Evolutionary conservation across 2,329 filamentous ascomycete genomes (phyloP), one percentile per base, ranked within the genome.

Genomic region (Exophiala mesophila): DNA sequence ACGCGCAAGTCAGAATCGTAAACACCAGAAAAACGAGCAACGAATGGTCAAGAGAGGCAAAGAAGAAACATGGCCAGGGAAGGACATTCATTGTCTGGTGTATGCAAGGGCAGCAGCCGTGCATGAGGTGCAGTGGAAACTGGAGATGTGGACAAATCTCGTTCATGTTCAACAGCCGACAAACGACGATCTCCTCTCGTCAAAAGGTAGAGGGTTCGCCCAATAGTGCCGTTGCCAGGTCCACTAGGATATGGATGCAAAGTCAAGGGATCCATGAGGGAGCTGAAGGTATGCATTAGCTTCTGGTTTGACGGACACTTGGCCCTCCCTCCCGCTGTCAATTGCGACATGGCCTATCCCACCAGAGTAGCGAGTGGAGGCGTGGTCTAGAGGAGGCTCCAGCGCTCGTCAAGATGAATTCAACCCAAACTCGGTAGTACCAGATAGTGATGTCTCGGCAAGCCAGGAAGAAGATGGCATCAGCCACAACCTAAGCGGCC

Each of bases 371-470:
- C 39, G 44, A 46, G 20, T 38, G 20, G 34, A 19, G 37, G 44
- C 38, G 31, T 41, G 43, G 37, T 40, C 35, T 41, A 38, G 47
- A 41, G 26, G 39, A 41, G 39, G 41, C 43, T 48, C 45, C 47
- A 41, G 43, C 41, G 37, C 31, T 38, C 33, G 39, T 41, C 31
- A 30, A 38, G 32, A 39, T 47, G 36, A 36, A 12, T 39, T 30
- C 43, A 36, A 45, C 21, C 33, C 15, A 37, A 19, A 39, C 26
- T 32, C 37, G 43, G 48, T 47, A 41, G 44, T 16, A 51, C 48
- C 33, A 51, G 45, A 51, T 41, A 41, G 48, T 51, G 35, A 39
- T 51, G 48, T 51, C 48, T 51, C 45, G 48, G 48, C 45, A 51
- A 46, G 45, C 48, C 39, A 48, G 42, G 37, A 26, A 39, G 17